These are phyloP conservation scores for Hericium erinaceus DNA, from an alignment of 768 basidiomycete genomes.

Conservation along the genomic window DNA sequence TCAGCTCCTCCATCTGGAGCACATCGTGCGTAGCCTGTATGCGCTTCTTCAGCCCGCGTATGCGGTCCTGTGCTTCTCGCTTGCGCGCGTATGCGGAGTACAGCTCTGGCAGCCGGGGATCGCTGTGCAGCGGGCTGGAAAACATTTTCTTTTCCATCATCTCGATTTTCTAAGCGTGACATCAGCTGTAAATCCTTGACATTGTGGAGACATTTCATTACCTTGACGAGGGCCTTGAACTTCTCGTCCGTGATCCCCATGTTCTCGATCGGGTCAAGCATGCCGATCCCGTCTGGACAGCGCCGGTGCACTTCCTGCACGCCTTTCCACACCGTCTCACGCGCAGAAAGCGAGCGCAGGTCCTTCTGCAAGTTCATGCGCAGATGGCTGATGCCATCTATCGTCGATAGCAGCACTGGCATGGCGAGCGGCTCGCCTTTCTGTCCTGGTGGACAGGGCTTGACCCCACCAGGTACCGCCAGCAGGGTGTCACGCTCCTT, in stretches of 20 bases:
- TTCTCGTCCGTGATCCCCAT: constrained; percentile 95
- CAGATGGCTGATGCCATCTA: constrained; percentile 80
- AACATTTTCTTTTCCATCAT: constrained; percentile 82
- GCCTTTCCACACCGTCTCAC: constrained; percentile 85
- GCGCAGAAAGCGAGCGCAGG: constrained; percentile 59
- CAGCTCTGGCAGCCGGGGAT: constrained; percentile 67
- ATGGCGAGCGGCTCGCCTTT: constrained; percentile 82
- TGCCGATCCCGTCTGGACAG: constrained; percentile 77
- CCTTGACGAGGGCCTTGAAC: constrained; percentile 80
- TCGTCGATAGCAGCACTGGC: constrained; percentile 78
- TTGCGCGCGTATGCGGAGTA: constrained; percentile 79
- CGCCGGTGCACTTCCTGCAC: constrained; percentile 85
- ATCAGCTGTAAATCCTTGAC: background rate
- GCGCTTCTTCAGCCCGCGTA: constrained; percentile 73
- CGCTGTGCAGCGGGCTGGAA: constrained; percentile 68
- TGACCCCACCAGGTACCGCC: constrained; percentile 58
- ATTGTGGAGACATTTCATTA: constrained; percentile 21
- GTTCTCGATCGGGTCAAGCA: constrained; percentile 87
- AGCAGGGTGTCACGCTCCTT: constrained; percentile 49
- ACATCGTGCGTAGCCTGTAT: constrained; percentile 89
- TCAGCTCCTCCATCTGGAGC: constrained; percentile 93
- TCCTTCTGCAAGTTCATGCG: constrained; percentile 89
- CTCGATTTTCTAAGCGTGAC: constrained; percentile 67
- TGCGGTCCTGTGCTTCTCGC: constrained; percentile 54
- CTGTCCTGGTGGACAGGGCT: constrained; percentile 61